Evolutionary conservation across 345 rosid species (phyloP), one percentile per base, ranked within the genome.

Genomic region (thale cress (Arabidopsis thaliana)): DNA sequence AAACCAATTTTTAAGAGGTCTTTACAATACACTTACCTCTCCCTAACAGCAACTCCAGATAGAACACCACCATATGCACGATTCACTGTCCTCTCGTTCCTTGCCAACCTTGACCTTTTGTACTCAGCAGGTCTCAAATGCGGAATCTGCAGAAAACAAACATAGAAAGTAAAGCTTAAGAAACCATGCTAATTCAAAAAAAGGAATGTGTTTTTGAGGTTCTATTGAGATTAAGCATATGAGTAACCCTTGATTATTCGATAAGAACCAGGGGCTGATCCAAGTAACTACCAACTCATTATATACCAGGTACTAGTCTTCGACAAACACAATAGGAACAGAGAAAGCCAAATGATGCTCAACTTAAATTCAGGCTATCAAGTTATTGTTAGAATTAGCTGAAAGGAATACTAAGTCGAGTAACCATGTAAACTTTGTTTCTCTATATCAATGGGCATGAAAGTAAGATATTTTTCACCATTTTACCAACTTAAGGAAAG

Each of bases 71-170:
- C 95, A 32, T 91, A 91, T 4, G 95, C 78, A 67, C 97, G 95
- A 71, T 85, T 91, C 77, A 91, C 97, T 14, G 97, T 86, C 76
- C 93, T 84, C 7, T 85, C 71, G 77, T 86, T 91, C 79, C 97
- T 91, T 4, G 97, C 60, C 72, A 89, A 80, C 59, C 93, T 83
- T 11, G 95, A 85, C 78, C 91, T 89, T 74, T 87, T 91, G 78
- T 91, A 91, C 55, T 91, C 95, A 65, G 95, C 69, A 4, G 97
- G 95, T 71, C 97, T 86, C 84, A 91, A 48, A 72, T 89, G 97
- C n/a, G 95, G 95, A 66, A 91, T 87, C 97, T 88, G 81, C 62
- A 69, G 50, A 9, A 45, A 1, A 1, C 14, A 37, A 38, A 52
- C 8, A 59, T 8, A 4, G 4, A 51, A 41, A 1, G 24, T 22